A percentile compares a stretch with the other conserved stretches of the same genome.
Conservation (phyloP, 345 rosid genomes). For the Rhodamnia rubescens region DNA sequence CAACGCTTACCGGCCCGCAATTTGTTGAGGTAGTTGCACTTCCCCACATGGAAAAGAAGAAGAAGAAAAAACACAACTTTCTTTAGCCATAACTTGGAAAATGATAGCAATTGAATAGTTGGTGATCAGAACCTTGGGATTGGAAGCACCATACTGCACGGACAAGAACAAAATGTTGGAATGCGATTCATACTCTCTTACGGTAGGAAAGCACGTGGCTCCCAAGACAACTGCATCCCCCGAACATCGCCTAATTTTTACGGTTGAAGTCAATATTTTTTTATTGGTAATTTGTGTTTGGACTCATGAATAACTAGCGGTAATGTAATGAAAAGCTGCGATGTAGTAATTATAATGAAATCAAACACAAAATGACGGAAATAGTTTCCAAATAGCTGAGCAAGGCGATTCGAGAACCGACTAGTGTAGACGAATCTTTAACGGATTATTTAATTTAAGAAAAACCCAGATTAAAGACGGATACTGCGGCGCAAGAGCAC, state of each 20-base stretch:
- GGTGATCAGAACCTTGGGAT: not conserved
- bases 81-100: not conserved
- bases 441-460: not conserved
- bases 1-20: not conserved
- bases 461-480: not conserved
- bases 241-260: no score
- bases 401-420: not conserved
- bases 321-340: no score
- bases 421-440: not conserved
- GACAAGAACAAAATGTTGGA: not conserved
- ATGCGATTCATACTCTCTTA: no score
- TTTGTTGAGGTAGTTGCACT: not conserved
- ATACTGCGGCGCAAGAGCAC: not conserved
- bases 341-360: no score
- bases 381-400: not conserved
- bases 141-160: not conserved
- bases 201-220: no score
- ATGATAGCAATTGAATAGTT: not conserved
- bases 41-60: not conserved
- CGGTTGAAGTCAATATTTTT: no score
- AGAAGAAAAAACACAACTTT: not conserved
- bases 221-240: no score
- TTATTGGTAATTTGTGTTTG: no score
- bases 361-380: no score
- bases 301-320: no score